Percentiles rank a stretch among this genome's conserved stretches.
These are phyloP conservation scores for Kuraishia piskuri DNA, from an alignment of 805 yeast genomes.

Conservation along the genomic window DNA sequence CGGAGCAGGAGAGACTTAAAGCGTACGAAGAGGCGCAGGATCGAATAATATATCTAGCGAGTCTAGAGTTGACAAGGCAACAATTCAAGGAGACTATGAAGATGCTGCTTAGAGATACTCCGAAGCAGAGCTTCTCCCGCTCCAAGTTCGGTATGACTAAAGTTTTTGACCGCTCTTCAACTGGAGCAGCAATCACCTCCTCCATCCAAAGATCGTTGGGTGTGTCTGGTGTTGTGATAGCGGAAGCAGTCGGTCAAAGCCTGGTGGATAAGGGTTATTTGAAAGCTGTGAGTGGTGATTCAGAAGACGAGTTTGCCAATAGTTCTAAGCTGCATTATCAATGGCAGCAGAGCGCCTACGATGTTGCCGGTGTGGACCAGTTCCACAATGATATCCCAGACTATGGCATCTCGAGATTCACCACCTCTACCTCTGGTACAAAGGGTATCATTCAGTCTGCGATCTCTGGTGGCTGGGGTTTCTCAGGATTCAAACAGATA, in stretches of 20 bases:
- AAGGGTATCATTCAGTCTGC: not conserved
- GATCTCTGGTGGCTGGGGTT: not conserved
- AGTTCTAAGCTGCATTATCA: conserved; percentile 69
- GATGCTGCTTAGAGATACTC: conserved; percentile 38
- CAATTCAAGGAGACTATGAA: conserved; percentile 32
- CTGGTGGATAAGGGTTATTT: conserved; percentile 53
- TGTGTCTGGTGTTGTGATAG: conserved; percentile 38
- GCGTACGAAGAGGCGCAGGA: conserved; percentile 21
- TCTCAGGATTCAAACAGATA: not conserved
- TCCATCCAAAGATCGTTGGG: conserved; percentile 47
- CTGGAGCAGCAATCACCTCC: conserved; percentile 52
- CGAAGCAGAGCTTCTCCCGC: conserved; percentile 29
- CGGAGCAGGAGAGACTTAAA: conserved; percentile 9
- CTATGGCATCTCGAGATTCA: not conserved
- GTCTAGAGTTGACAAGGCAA: not conserved
- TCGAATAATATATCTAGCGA: conserved; percentile 5
- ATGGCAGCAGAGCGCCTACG: conserved; percentile 68
- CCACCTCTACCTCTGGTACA: not conserved
- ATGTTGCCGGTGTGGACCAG: conserved; percentile 30
- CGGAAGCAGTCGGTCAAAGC: conserved; percentile 71
- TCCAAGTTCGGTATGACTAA: conserved; percentile 63
- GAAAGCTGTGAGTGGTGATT: conserved; percentile 50
- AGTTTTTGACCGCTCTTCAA: conserved; percentile 50
- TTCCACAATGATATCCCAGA: not conserved
- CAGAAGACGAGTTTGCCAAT: conserved; percentile 55